Base-by-base conservation (phyloP, 1,139 yeast species). In the Candida frijolesensis region DNA sequence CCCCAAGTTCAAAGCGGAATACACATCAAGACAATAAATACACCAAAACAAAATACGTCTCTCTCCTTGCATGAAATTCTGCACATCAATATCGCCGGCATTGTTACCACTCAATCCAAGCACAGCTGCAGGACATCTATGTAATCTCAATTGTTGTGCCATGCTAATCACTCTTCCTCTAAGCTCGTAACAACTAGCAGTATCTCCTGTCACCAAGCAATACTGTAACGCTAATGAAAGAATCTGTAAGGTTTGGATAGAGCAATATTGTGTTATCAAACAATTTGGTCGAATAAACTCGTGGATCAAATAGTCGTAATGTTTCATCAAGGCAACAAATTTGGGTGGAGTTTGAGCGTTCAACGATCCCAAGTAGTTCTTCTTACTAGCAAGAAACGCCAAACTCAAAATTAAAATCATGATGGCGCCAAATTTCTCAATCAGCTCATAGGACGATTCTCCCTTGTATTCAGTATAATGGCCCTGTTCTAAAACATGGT, bases 51-150 rank as follows among this genome's bases (percentile, higher is more conserved):
- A 68, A 45, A 89, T 79, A 61, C 96, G 81, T 54, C 96, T 76
- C 62, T 88, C 89, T 55, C 91, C 92, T 67, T 87, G 95, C 72
- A 87, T 91, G 48, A 67, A 69, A 51, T 71, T 74, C 52, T 68
- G 70, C 32, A 82, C 70, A 52, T 77, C 75, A 42, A 83, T 82
- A 47, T 80, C 80, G 8, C 83, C 80, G 6, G 86, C 84, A 46
- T 72, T 76, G 14, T 75, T 74, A 1, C 71, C 68, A 49, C 68
- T 64, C 19, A 73, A 61, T 0, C 79, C 79, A 48, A 87, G 68
- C 5, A 90, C 92, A 0, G 95, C 92, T 12, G 92, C 87, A 12
- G 96, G 96, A 67, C 96, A 87, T 57, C 96, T 78, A 63, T 90
- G 96, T 47, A 91, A 74, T 58, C 97, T 82, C 49, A 91, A 71